Evolutionary conservation across 1,284 basidiomycete species (phyloP).

Genomic region (Moesziomyces antarcticus): DNA sequence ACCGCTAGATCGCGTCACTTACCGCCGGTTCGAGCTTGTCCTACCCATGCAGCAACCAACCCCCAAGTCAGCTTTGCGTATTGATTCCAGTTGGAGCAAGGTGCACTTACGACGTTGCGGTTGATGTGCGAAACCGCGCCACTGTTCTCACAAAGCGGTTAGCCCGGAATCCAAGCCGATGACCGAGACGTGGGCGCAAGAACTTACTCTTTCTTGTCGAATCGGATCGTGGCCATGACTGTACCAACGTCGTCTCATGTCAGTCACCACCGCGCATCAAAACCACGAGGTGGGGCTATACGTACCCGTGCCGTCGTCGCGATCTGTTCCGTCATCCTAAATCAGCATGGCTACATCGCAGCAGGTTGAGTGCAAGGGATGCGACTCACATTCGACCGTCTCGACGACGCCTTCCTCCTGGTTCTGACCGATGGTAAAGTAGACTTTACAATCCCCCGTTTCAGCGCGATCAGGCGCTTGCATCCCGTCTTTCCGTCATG

Average conservation of each 20-base stretch:
- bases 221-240: constrained; percentile 34
- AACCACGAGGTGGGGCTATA: background rate
- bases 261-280: background rate
- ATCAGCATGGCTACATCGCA: too few relatives aligned
- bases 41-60: background rate
- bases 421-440: constrained; percentile 31
- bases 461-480: background rate
- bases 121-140: constrained; percentile 13
- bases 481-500: too few relatives aligned
- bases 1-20: background rate
- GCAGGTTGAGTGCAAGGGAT: background rate
- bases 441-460: constrained; percentile 8
- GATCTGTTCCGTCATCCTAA: constrained; percentile 4
- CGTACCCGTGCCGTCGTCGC: constrained; percentile 22
- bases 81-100: too few relatives aligned
- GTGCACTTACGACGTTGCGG: constrained; percentile 25
- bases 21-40: constrained; percentile 15
- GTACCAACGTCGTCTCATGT: background rate
- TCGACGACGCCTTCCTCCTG: constrained; percentile 36
- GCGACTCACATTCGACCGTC: constrained; percentile 16
- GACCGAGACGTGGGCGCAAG: background rate
- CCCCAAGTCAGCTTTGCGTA: too few relatives aligned
- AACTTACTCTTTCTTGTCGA: constrained; percentile 22
- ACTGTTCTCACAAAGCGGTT: background rate
- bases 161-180: too few relatives aligned